Conservation (phyloP, 2,329 filamentous ascomycete genomes). For the Claviceps fusiformis region DNA sequence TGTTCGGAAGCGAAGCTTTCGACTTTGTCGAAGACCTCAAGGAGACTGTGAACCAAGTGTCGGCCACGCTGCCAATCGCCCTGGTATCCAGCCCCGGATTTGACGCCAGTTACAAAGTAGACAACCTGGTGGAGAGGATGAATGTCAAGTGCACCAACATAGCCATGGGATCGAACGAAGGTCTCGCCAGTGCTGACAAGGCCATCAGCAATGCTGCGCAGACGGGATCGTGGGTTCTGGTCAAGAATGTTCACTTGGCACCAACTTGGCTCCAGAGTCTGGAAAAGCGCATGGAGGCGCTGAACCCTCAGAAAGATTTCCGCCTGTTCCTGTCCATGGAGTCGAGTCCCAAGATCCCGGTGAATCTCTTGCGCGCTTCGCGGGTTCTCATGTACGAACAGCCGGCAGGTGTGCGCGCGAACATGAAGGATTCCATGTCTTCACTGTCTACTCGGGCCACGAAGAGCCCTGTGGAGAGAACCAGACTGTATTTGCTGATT, state of each 20-base stretch:
- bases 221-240: slow-evolving; percentile 84
- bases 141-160: slow-evolving; percentile 84
- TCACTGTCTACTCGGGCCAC: slow-evolving; percentile 62
- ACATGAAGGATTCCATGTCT: slow-evolving; percentile 95
- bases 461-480: slow-evolving; percentile 81
- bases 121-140: slow-evolving; percentile 77
- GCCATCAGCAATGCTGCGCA: slow-evolving; percentile 87
- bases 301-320: slow-evolving; percentile 90
- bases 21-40: slow-evolving; percentile 77
- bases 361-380: slow-evolving; percentile 85
- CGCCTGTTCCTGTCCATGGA: slow-evolving; percentile 97
- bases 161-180: slow-evolving; percentile 97
- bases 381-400: slow-evolving; percentile 97
- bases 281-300: slow-evolving; percentile 89
- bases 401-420: slow-evolving; percentile 86
- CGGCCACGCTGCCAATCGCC: slow-evolving; percentile 72
- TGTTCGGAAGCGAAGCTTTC: slow-evolving; percentile 74
- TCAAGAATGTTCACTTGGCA: slow-evolving; percentile 97
- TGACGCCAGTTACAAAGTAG: slow-evolving; percentile 98
- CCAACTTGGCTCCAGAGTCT: slow-evolving; percentile 94
- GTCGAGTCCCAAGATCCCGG: slow-evolving; percentile 88
- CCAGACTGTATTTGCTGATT: slow-evolving; percentile 76
- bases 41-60: slow-evolving; percentile 72
- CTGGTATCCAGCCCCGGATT: slow-evolving; percentile 93
- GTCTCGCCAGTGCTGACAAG: slow-evolving; percentile 83